phyloP scores from a whole-genome alignment of 2,329 filamentous ascomycete species.

The Penicillium corylophilum region DNA sequence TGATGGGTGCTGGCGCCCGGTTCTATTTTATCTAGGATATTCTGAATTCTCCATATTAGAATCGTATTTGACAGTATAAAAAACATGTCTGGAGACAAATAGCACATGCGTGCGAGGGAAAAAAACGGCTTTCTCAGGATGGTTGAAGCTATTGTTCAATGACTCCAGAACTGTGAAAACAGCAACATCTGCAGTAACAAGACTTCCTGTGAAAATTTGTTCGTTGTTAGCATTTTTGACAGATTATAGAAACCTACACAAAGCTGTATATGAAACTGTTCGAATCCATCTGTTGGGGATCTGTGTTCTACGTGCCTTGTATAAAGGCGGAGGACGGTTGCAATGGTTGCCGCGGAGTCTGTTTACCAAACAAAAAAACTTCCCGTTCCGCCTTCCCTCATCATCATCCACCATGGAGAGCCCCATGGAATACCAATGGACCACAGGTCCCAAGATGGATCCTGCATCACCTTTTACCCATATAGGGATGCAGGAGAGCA shows the following conservation, averaged over 20 bases:
- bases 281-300: background rate
- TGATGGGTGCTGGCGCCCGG: constrained; percentile 7
- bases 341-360: constrained; percentile 14
- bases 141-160: background rate
- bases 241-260: no score
- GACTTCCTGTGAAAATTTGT: background rate
- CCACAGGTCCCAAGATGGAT: constrained; percentile 42
- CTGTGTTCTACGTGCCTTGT: background rate
- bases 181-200: background rate
- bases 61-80: background rate
- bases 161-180: background rate
- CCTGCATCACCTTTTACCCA: constrained; percentile 50
- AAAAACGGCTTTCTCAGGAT: background rate
- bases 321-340: constrained; percentile 7
- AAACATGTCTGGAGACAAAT: background rate
- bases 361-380: constrained; percentile 26
- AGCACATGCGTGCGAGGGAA: background rate
- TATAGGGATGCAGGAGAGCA: constrained; percentile 45
- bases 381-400: constrained; percentile 10
- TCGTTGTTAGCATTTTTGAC: background rate
- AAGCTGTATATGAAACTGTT: background rate
- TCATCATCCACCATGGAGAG: constrained; percentile 33
- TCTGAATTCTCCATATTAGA: background rate
- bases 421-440: constrained; percentile 50
- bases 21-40: background rate